Evolutionary conservation across 2,329 filamentous ascomycete species (phyloP), one percentile per base, ranked within the genome.

Genomic region (Leptosphaerulina australis): DNA sequence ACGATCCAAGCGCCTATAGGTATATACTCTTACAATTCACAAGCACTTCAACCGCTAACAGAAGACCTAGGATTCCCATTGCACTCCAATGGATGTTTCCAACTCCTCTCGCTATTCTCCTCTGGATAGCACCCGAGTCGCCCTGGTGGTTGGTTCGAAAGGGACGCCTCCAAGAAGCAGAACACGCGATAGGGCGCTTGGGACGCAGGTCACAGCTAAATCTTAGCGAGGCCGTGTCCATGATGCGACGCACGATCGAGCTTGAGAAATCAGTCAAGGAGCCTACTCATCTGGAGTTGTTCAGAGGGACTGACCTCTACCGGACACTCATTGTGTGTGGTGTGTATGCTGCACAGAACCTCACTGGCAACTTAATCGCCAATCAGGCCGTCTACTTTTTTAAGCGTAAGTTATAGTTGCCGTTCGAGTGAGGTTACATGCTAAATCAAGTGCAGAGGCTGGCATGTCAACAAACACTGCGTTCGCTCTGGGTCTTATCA

Each of bases 361-460:
- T 86, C n/a, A 80, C 82, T 4, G 83, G 83, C 55, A 85, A 85
- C 59, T 73, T 85, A 36, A 83, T 86, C 51, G 83, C 83, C 60
- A 85, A 85, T 59, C 83, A 86, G 63, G 81, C 83, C 15, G 79
- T 81, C 25, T 85, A 79, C 64, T 86, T 86, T 69, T 86, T 86
- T 62, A 74, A 76, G 56, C 80, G 76, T 79, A 58, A 70, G 76
- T 75, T 33, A 12, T 34, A 21, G 11, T 44, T 15, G 60, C 35
- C 12, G 11, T 40, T 48, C 21, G 14, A 67, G 68, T 66, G 73
- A 52, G 62, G 46, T 30, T 26, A 25, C 9, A 39, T 34, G 31
- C 48, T 53, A 57, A 60, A 28, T 56, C 40, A 40, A 66, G n/a
- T 17, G 50, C 68, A 85, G 83, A 87, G 78, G 85, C 85, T 45